Conservation (phyloP, 2,329 filamentous ascomycete species). For the Leptodontidium sp. region DNA sequence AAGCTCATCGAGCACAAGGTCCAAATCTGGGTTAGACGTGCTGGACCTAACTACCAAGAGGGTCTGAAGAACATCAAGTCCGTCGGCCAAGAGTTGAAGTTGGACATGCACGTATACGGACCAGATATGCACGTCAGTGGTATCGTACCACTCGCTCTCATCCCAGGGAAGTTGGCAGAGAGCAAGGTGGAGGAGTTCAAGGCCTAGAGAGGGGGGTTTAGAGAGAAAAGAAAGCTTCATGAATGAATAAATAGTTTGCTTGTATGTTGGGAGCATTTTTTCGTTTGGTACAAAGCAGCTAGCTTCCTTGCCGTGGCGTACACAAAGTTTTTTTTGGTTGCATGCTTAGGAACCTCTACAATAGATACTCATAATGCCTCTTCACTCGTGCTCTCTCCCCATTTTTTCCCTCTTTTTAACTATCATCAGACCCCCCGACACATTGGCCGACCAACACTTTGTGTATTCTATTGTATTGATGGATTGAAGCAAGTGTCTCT, state of each 20-base stretch:
- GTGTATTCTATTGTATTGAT: constrained; percentile 4
- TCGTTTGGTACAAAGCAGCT: constrained; percentile 36
- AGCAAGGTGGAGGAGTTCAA: constrained; percentile 67
- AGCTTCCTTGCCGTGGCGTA: constrained; percentile 35
- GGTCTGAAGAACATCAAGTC: constrained; percentile 99
- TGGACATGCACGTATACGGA: constrained; percentile 92
- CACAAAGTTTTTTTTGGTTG: constrained; percentile 30
- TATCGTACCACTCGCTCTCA: constrained; percentile 91
- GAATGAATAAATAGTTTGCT: constrained; percentile 32
- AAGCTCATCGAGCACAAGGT: constrained; percentile 95
- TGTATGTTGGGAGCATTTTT: constrained; percentile 30
- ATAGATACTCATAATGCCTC: constrained; percentile 46
- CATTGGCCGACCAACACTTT: not conserved
- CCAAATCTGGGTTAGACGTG: constrained; percentile 91
- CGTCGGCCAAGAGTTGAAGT: constrained; percentile 89
- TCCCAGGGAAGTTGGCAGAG: constrained; percentile 70
- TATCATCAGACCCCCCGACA: not conserved
- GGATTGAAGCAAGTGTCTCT: too few relatives aligned
- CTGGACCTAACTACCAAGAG: constrained; percentile 99
- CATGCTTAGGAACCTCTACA: constrained; percentile 39
- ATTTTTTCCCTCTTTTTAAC: not conserved
- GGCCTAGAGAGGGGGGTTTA: constrained; percentile 35
- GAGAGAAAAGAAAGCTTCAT: constrained; percentile 24
- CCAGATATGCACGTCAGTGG: constrained; percentile 90
- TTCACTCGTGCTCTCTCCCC: not conserved